phyloP scores from a whole-genome alignment of 1,139 yeast species.

The Protomyces pachydermus region DNA sequence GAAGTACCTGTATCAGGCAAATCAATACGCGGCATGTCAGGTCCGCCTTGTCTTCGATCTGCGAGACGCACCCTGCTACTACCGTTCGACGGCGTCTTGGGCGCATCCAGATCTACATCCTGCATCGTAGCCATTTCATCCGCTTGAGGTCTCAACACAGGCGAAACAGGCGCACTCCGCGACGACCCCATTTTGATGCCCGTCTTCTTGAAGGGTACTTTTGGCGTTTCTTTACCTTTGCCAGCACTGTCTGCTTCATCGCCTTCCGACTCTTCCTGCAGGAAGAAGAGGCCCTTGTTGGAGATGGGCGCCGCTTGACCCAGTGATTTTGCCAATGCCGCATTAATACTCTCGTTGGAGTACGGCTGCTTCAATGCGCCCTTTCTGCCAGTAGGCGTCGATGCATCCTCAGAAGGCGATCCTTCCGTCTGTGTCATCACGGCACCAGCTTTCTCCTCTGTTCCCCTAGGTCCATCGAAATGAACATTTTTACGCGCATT shows the following conservation, averaged over 20 bases:
- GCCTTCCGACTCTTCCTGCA: constrained; percentile 14
- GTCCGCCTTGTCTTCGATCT: constrained; percentile 1
- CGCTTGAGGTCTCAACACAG: not conserved
- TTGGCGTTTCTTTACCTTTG: not conserved
- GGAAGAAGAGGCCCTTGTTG: constrained; percentile 8
- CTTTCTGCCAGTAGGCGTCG: not conserved
- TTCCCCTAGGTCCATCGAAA: not conserved
- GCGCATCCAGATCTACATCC: not conserved
- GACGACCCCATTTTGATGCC: not conserved
- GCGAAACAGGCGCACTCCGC: not conserved
- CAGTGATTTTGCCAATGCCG: not conserved
- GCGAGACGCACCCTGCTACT: not conserved
- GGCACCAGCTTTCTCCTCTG: not conserved
- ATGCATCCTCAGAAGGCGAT: not conserved
- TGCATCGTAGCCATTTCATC: not conserved
- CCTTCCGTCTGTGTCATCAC: not conserved
- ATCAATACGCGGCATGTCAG: constrained; percentile 7
- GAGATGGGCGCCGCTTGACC: not conserved
- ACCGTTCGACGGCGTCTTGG: not conserved
- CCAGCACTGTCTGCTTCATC: not conserved
- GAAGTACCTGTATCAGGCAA: not conserved
- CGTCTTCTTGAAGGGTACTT: constrained; percentile 22
- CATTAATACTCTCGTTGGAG: not conserved
- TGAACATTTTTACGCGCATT: constrained; percentile 13
- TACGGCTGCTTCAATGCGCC: not conserved